Conservation (phyloP, 306 rosid species). For the Begonia fuchsioides region DNA sequence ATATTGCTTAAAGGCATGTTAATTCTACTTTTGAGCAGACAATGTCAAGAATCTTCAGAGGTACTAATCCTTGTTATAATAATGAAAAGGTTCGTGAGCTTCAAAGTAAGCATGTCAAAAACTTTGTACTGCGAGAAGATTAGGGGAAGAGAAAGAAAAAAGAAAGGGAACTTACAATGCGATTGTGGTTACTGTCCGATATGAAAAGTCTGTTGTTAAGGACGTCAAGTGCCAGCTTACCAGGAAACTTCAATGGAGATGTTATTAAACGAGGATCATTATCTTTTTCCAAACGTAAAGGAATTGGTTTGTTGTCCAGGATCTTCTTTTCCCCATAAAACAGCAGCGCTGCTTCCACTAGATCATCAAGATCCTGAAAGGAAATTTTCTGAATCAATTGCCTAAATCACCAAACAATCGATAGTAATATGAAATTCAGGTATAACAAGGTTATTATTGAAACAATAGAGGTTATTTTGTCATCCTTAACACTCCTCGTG, state of each 20-base stretch:
- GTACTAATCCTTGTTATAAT: no score
- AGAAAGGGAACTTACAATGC: conserved; percentile 50
- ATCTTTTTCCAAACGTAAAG: conserved; percentile 68
- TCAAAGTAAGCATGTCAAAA: no score
- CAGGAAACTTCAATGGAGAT: conserved; percentile 95
- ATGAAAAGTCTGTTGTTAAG: conserved; percentile 89
- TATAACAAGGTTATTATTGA: no score
- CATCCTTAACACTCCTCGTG: no score
- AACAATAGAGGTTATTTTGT: no score
- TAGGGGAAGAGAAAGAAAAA: conserved; percentile 11
- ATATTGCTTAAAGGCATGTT: no score
- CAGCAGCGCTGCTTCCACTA: conserved; percentile 86
- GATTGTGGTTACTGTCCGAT: conserved; percentile 93
- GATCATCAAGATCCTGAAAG: conserved; percentile 76
- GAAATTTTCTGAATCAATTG: conserved; percentile 4
- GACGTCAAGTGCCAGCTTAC: conserved; percentile 77
- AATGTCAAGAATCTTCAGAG: no score
- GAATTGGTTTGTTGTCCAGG: conserved; percentile 48
- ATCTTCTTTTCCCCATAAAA: conserved; percentile 64
- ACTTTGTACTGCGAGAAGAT: not conserved
- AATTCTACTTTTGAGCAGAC: no score
- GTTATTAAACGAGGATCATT: conserved; percentile 70
- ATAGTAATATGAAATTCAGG: no score
- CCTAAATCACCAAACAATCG: not conserved
- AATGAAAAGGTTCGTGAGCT: no score